Evolutionary conservation across 129 eudicot species (phyloP).

Genomic region (Lactuca sativa): DNA sequence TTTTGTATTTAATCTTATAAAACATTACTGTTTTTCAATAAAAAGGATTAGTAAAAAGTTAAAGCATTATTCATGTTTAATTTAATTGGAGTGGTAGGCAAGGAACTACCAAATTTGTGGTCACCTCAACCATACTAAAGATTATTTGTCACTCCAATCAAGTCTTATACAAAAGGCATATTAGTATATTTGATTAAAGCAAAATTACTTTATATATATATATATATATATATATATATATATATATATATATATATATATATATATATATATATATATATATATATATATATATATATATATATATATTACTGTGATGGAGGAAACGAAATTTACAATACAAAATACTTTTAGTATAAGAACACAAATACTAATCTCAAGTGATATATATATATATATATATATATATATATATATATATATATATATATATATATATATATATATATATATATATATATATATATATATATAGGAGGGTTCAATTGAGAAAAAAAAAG

Average conservation of each 20-base stretch:
- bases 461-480: no score
- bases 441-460: no score
- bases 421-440: no score
- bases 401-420: no score
- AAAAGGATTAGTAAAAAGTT: neutral
- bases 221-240: no score
- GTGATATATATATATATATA: neutral
- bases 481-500: no score
- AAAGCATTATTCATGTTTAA: slow-evolving; percentile 9
- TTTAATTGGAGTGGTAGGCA: slow-evolving; percentile 24
- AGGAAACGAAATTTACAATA: neutral
- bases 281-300: no score
- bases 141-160: slow-evolving; percentile 2
- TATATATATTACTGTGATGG: neutral
- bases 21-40: no score
- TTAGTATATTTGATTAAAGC: neutral
- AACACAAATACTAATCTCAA: neutral
- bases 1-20: neutral
- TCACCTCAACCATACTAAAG: slow-evolving; percentile 2
- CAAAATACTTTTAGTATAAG: neutral
- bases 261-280: no score
- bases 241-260: no score
- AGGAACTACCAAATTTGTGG: slow-evolving; percentile 32
- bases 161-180: neutral
- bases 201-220: no score